Evolutionary conservation across 139 green algal species (phyloP).

Genomic region (Limnomonas spitsbergensis): DNA sequence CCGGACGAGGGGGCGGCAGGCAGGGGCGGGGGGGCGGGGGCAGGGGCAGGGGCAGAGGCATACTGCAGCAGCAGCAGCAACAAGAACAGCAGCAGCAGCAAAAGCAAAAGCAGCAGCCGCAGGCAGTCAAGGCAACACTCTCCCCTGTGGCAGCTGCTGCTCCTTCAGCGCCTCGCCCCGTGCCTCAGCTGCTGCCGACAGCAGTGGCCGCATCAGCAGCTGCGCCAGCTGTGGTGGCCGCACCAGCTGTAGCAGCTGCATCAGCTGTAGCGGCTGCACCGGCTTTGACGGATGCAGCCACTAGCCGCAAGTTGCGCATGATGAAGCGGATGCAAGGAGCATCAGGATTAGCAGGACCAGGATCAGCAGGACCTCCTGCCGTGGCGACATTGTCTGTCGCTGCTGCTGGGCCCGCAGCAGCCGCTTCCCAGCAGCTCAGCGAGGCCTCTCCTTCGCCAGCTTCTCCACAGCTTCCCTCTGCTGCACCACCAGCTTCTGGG

Average conservation of each 20-base stretch:
- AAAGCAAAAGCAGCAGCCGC: neutral
- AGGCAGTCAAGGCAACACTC: neutral
- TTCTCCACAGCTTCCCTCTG: too few relatives aligned
- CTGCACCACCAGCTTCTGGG: neutral
- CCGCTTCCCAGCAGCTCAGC: too few relatives aligned
- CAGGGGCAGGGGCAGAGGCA: neutral
- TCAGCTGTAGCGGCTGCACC: conserved; percentile 8
- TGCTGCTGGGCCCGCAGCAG: too few relatives aligned
- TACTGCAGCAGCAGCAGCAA: neutral
- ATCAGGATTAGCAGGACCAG: neutral
- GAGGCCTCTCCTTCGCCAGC: too few relatives aligned
- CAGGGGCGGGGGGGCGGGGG: neutral
- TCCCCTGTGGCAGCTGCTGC: neutral
- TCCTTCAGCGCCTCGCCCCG: neutral
- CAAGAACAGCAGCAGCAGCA: conserved; percentile 5
- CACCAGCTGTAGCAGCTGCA: conserved; percentile 14
- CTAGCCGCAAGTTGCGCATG: too few relatives aligned
- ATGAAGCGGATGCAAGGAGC: conserved; percentile 30
- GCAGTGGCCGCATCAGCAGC: neutral
- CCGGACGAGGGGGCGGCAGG: neutral
- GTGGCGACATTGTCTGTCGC: too few relatives aligned
- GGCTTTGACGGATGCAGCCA: neutral
- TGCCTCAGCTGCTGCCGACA: neutral
- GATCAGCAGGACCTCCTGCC: too few relatives aligned
- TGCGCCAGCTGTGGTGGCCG: neutral